Conservation (phyloP, 352 stramenopile genomes). For the Pythium pectinolyticum region DNA sequence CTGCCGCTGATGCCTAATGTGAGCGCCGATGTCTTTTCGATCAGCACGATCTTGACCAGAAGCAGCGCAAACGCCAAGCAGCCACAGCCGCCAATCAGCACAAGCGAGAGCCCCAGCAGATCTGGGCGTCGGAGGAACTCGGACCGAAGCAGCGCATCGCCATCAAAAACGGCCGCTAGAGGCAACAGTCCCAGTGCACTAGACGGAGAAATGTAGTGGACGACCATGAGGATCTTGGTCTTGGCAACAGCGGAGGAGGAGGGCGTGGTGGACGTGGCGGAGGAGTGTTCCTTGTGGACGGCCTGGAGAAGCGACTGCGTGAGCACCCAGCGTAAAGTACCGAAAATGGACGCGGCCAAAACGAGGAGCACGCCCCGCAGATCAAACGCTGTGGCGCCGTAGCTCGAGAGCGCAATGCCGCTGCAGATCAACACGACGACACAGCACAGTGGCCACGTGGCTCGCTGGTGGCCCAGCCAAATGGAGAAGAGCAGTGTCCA, state of each 20-base stretch:
- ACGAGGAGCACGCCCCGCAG: slow-evolving; percentile 65
- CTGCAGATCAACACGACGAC: slow-evolving; percentile 68
- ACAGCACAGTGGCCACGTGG: slow-evolving; percentile 41
- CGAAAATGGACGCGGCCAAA: slow-evolving; percentile 56
- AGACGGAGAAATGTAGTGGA: slow-evolving; percentile 77
- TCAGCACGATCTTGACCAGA: slow-evolving; percentile 79
- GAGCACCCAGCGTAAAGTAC: slow-evolving; percentile 76
- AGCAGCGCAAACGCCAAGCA: slow-evolving; percentile 73
- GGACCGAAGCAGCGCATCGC: slow-evolving; percentile 40
- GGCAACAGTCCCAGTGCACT: slow-evolving; percentile 66
- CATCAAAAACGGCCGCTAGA: slow-evolving; percentile 55
- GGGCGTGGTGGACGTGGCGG: background rate
- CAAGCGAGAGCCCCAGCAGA: slow-evolving; percentile 45
- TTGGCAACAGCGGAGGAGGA: background rate
- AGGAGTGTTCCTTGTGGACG: slow-evolving; percentile 27
- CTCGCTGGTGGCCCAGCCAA: slow-evolving; percentile 61
- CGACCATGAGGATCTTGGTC: slow-evolving; percentile 66
- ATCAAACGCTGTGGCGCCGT: slow-evolving; percentile 68
- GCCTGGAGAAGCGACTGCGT: slow-evolving; percentile 73
- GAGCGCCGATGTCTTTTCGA: slow-evolving; percentile 82
- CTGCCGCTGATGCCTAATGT: slow-evolving; percentile 79
- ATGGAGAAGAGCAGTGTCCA: slow-evolving; percentile 86
- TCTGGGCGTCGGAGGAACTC: slow-evolving; percentile 49
- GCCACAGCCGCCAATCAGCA: slow-evolving; percentile 61
- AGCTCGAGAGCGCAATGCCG: slow-evolving; percentile 68